phyloP scores from a whole-genome alignment of 805 yeast genomes.

The Clavispora fructus region DNA sequence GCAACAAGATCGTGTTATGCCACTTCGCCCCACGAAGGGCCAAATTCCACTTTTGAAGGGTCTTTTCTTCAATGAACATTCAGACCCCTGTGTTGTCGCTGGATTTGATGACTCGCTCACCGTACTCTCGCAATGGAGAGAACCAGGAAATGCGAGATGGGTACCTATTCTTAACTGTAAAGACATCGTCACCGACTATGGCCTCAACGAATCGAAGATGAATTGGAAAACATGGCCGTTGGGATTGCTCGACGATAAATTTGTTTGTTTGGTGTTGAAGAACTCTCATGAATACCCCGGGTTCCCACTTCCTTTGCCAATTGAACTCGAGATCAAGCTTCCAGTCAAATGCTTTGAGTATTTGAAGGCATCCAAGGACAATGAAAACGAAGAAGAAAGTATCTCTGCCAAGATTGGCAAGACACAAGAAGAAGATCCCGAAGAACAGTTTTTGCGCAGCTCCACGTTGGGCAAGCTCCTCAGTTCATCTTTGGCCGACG shows the following conservation, averaged over 20 bases:
- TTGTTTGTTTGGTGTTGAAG: conserved; percentile 70
- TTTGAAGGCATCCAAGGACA: conserved; percentile 23
- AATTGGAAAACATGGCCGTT: conserved; percentile 83
- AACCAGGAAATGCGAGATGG: conserved; percentile 75
- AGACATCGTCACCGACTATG: conserved; percentile 39
- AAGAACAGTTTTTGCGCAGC: conserved; percentile 60
- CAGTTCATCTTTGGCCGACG: conserved; percentile 42
- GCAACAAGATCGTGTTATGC: conserved; percentile 37
- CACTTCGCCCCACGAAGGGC: conserved; percentile 19
- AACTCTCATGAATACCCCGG: conserved; percentile 63
- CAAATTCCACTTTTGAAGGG: conserved; percentile 49
- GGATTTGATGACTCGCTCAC: conserved; percentile 73
- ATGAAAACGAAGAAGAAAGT: conserved; percentile 21
- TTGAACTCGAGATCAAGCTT: conserved; percentile 65
- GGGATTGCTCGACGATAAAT: conserved; percentile 64
- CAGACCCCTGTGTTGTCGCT: conserved; percentile 79
- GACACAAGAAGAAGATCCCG: conserved; percentile 39
- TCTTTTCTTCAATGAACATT: conserved; percentile 78
- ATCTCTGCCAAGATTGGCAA: conserved; percentile 5
- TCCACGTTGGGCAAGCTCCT: conserved; percentile 57
- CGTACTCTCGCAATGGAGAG: conserved; percentile 75
- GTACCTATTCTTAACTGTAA: conserved; percentile 69
- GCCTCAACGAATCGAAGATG: conserved; percentile 41
- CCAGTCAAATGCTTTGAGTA: conserved; percentile 44
- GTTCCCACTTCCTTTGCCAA: conserved; percentile 79